These are phyloP conservation scores for Monosporascus sp. DNA, from an alignment of 2,329 filamentous ascomycete species.

Conservation along the genomic window DNA sequence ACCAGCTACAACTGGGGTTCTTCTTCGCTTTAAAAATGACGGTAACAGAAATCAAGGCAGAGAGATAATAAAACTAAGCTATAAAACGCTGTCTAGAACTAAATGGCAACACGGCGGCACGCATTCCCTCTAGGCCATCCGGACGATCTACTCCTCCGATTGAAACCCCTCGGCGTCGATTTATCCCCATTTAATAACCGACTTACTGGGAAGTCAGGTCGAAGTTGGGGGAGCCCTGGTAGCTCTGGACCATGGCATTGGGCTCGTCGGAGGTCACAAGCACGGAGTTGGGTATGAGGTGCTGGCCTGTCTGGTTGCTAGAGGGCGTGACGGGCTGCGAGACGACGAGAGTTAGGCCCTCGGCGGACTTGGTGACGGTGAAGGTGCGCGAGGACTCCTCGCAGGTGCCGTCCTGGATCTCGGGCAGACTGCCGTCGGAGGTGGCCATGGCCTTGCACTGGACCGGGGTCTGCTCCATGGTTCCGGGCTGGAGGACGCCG, in stretches of 20 bases:
- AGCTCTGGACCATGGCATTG: conserved; percentile 23
- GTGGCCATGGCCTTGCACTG: conserved; percentile 15
- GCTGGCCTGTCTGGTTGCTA: conserved; percentile 19
- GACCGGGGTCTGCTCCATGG: conserved; percentile 20
- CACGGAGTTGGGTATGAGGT: conserved; percentile 21
- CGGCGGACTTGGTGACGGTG: conserved; percentile 14
- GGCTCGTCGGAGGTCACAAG: conserved; percentile 14
- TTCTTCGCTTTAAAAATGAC: too few species aligned
- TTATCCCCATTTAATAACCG: too few species aligned
- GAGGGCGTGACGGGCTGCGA: conserved; percentile 20
- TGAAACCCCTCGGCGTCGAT: too few species aligned
- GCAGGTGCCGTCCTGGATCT: conserved; percentile 23
- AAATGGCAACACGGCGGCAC: too few species aligned
- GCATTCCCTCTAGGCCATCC: too few species aligned
- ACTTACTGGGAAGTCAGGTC: conserved; percentile 1
- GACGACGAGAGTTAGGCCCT: conserved; percentile 22
- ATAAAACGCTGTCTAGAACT: too few species aligned
- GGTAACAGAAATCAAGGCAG: too few species aligned
- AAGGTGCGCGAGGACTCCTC: conserved; percentile 24
- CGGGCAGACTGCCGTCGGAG: conserved; percentile 22
- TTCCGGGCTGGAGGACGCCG: conserved; percentile 12
- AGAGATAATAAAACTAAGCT: too few species aligned
- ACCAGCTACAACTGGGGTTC: too few species aligned
- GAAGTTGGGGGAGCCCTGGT: conserved; percentile 21
- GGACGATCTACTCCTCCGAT: too few species aligned